A percentile compares a stretch with the other conserved stretches of the same genome.
These are phyloP conservation scores for Symbiotaphrina buchneri DNA, from an alignment of 495 filamentous ascomycete genomes.

Conservation along the genomic window DNA sequence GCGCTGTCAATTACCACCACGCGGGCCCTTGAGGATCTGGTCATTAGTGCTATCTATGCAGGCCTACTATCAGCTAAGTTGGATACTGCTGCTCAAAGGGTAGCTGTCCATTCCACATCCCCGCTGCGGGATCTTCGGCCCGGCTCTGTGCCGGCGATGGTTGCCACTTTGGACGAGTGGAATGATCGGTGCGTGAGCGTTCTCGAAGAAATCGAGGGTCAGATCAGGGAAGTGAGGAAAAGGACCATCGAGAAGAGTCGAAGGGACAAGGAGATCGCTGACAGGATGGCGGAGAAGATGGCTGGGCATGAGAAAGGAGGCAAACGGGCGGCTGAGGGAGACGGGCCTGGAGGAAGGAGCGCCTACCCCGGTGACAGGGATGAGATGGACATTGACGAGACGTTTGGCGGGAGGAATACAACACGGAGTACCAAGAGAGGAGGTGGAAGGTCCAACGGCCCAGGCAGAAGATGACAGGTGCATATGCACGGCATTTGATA, in stretches of 20 bases:
- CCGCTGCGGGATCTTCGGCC: conserved; percentile 71
- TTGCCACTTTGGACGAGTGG: conserved; percentile 49
- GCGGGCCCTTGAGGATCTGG: conserved; percentile 68
- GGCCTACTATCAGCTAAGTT: conserved; percentile 63
- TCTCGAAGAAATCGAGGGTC: conserved; percentile 50
- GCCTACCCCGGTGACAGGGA: not conserved
- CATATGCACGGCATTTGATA: conserved; percentile 5
- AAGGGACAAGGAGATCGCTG: conserved; percentile 1
- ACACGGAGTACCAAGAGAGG: not conserved
- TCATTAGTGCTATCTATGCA: conserved; percentile 76
- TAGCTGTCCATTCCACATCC: conserved; percentile 57
- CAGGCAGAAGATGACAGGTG: not conserved
- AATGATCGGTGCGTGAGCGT: conserved; percentile 48
- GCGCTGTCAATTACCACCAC: conserved; percentile 41
- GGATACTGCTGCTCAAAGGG: conserved; percentile 44
- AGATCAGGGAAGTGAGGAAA: conserved; percentile 34
- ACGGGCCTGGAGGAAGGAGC: not conserved
- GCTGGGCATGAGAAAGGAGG: not conserved
- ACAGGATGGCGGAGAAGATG: not conserved
- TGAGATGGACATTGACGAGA: conserved; percentile 4
- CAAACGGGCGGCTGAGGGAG: not conserved
- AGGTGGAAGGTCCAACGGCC: not conserved
- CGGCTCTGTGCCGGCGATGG: conserved; percentile 37
- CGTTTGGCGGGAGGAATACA: not conserved
- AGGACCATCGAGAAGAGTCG: conserved; percentile 18